Percentiles rank a stretch among this genome's conserved stretches.
Evolutionary conservation across 495 filamentous ascomycete genomes (phyloP).

Genomic region (Penicillium taxi): DNA sequence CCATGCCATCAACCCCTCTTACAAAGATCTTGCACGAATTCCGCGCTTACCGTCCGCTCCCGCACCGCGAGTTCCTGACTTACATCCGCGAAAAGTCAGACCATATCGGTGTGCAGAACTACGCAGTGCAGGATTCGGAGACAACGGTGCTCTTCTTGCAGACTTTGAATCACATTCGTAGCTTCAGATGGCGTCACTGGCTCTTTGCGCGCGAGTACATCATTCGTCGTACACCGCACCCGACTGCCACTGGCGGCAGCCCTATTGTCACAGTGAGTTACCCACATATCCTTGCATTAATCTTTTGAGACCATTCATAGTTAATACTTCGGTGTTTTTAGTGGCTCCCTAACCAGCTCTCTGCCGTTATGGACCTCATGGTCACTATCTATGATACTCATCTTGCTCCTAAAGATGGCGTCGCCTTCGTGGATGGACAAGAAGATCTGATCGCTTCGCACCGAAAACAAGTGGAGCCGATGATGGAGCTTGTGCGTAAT

Average conservation of each 20-base stretch:
- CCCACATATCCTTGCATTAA: not conserved
- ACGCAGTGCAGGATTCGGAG: conserved; percentile 47
- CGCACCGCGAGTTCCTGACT: conserved; percentile 75
- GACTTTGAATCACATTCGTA: conserved; percentile 73
- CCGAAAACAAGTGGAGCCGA: conserved; percentile 44
- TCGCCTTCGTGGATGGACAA: conserved; percentile 15
- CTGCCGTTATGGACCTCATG: conserved; percentile 72
- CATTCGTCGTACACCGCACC: conserved; percentile 70
- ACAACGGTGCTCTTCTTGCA: conserved; percentile 58
- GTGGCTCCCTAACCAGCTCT: conserved; percentile 82
- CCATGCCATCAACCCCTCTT: conserved; percentile 76
- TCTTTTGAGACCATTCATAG: not conserved
- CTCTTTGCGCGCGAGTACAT: conserved; percentile 94
- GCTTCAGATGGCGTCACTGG: conserved; percentile 92
- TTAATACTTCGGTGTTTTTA: conserved; percentile 14
- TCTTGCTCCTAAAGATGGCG: conserved; percentile 37
- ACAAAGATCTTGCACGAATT: conserved; percentile 82
- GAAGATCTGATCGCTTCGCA: conserved; percentile 26
- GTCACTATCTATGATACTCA: conserved; percentile 46
- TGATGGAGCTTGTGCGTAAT: conserved; percentile 63
- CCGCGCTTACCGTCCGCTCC: conserved; percentile 72
- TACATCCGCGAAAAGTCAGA: conserved; percentile 53
- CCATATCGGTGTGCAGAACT: conserved; percentile 51
- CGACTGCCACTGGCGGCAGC: conserved; percentile 83
- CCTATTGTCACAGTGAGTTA: conserved; percentile 70